These are phyloP conservation scores for Colletotrichum karsti DNA, from an alignment of 2,329 filamentous ascomycete genomes.

Conservation along the genomic window DNA sequence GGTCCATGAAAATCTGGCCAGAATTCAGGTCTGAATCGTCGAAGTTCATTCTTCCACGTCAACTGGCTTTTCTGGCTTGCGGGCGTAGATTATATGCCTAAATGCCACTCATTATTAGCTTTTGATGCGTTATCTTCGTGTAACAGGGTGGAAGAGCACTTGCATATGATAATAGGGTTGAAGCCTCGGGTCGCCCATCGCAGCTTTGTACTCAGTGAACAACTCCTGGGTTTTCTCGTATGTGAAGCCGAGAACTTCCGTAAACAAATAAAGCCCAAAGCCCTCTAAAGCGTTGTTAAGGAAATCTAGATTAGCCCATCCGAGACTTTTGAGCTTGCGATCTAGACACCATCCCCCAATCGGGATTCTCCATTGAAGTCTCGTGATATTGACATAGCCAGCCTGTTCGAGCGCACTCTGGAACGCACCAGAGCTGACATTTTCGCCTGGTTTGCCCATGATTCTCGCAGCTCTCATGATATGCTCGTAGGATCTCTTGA, in stretches of 20 bases:
- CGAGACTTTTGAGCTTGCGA: constrained; percentile 20
- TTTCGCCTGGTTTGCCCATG: constrained; percentile 39
- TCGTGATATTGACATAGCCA: constrained; percentile 32
- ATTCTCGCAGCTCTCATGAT: constrained; percentile 39
- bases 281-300: constrained; percentile 35
- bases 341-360: constrained; percentile 29
- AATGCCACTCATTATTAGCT: background rate
- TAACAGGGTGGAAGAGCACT: background rate
- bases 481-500: constrained; percentile 36
- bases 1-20: no score
- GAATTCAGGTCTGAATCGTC: no score
- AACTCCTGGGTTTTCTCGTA: constrained; percentile 35
- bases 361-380: constrained; percentile 28
- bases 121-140: no score
- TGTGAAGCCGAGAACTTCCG: constrained; percentile 37
- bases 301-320: constrained; percentile 31
- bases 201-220: constrained; percentile 32
- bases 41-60: no score
- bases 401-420: constrained; percentile 30
- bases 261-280: constrained; percentile 37
- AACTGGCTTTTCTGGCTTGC: background rate
- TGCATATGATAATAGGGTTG: constrained; percentile 3
- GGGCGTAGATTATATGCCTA: background rate
- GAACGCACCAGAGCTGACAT: constrained; percentile 33
- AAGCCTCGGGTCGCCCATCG: constrained; percentile 1